Conservation (phyloP, 2,329 filamentous ascomycete genomes). For the Trichoderma breve region DNA sequence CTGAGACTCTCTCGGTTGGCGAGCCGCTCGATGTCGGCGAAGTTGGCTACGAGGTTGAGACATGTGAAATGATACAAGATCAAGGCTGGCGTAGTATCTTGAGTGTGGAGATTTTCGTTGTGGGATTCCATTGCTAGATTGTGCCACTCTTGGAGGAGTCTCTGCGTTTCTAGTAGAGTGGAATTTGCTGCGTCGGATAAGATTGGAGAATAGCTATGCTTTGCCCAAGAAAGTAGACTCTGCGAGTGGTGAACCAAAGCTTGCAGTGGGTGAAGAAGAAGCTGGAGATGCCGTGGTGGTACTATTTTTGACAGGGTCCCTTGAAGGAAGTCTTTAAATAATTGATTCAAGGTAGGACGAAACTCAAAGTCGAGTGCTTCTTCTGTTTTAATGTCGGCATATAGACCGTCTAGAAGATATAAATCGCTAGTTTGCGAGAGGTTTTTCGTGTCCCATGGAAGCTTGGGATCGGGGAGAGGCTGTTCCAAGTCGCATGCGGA, state of each 20-base stretch:
- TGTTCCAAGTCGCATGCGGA: constrained; percentile 63
- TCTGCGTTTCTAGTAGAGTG: constrained; percentile 63
- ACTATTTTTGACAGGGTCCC: background rate
- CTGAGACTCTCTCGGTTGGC: constrained; percentile 61
- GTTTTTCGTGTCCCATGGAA: constrained; percentile 49
- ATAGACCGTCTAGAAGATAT: background rate
- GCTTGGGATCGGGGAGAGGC: constrained; percentile 60
- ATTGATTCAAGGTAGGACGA: background rate
- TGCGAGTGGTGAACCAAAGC: constrained; percentile 38
- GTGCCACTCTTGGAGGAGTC: constrained; percentile 64
- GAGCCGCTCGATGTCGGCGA: constrained; percentile 64
- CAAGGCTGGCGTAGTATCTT: constrained; percentile 33
- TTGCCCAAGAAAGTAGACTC: constrained; percentile 38
- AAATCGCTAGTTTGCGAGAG: background rate
- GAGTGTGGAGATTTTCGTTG: background rate
- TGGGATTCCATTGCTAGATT: constrained; percentile 49
- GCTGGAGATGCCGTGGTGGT: background rate
- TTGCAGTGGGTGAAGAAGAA: constrained; percentile 58
- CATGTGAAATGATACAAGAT: constrained; percentile 70
- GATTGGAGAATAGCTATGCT: constrained; percentile 29
- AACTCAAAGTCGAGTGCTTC: background rate
- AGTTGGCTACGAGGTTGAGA: constrained; percentile 66
- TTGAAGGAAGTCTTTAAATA: background rate
- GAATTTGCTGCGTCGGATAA: constrained; percentile 49
- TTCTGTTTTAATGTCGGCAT: background rate